Percentiles rank a stretch among this genome's conserved stretches.
Evolutionary conservation across 2,329 filamentous ascomycete genomes (phyloP).

Genomic region (Pestalotiopsis sp.): DNA sequence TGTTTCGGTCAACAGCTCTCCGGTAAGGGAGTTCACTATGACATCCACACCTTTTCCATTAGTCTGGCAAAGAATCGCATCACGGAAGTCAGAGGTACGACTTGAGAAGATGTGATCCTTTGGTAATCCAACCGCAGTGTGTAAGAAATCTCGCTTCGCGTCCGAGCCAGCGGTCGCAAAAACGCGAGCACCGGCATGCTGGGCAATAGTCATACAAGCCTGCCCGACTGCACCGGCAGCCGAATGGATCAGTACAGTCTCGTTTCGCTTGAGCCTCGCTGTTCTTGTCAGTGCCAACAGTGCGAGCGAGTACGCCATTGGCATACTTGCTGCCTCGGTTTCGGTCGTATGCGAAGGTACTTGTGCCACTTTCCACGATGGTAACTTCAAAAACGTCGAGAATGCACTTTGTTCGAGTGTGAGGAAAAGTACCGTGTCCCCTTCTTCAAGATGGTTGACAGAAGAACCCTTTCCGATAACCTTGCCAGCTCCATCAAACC

Average conservation of each 20-base stretch:
- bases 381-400: slow-evolving; percentile 33
- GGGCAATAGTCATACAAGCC: slow-evolving; percentile 39
- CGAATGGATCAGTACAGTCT: slow-evolving; percentile 41
- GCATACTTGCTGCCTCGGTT: slow-evolving; percentile 39
- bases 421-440: slow-evolving; percentile 34
- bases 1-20: slow-evolving; percentile 40
- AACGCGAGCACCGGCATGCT: slow-evolving; percentile 39
- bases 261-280: slow-evolving; percentile 37
- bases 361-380: slow-evolving; percentile 33
- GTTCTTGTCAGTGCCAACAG: slow-evolving; percentile 40
- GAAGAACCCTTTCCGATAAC: slow-evolving; percentile 28
- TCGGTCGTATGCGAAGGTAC: slow-evolving; percentile 40
- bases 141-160: slow-evolving; percentile 41
- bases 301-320: slow-evolving; percentile 42
- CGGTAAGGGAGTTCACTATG: slow-evolving; percentile 41
- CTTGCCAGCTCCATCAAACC: slow-evolving; percentile 42
- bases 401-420: slow-evolving; percentile 36
- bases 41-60: slow-evolving; percentile 35
- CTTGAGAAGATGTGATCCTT: slow-evolving; percentile 38
- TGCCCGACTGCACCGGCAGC: slow-evolving; percentile 41
- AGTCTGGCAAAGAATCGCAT: slow-evolving; percentile 29
- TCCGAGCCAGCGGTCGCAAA: slow-evolving; percentile 42
- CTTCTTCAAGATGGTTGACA: slow-evolving; percentile 26
- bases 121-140: slow-evolving; percentile 37
- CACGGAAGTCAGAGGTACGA: slow-evolving; percentile 31